Evolutionary conservation across 1,284 basidiomycete genomes (phyloP).

Genomic region (Schizophyllum commune): DNA sequence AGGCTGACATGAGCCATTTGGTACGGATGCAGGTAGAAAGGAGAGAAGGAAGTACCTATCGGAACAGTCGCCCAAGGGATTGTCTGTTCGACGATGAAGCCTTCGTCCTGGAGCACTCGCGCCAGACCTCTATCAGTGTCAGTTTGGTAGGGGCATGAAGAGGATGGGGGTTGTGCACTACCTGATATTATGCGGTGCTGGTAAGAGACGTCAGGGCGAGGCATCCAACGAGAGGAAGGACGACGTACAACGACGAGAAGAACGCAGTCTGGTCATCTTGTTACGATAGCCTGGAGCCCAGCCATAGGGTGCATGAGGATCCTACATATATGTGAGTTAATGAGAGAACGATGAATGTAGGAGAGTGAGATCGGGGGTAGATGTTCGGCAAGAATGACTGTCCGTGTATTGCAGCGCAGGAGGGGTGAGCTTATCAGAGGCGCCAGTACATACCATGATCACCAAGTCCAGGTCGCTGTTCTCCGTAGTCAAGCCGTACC

Average conservation of each 20-base stretch:
- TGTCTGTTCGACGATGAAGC: slow-evolving; percentile 27
- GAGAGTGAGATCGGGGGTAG: neutral
- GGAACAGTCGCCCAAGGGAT: slow-evolving; percentile 39
- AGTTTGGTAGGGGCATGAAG: neutral
- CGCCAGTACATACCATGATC: slow-evolving; percentile 30
- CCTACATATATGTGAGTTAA: neutral
- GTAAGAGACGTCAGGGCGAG: neutral
- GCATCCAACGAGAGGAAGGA: no score
- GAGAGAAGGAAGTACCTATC: slow-evolving; percentile 34
- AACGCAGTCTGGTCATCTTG: no score
- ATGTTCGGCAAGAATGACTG: neutral
- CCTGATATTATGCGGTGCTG: slow-evolving; percentile 32
- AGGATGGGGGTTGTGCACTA: slow-evolving; percentile 9
- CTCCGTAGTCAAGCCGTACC: slow-evolving; percentile 32
- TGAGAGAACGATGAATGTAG: neutral
- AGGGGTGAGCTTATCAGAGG: neutral
- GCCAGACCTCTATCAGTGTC: slow-evolving; percentile 23
- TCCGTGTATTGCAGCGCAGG: neutral
- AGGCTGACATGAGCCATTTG: slow-evolving; percentile 2
- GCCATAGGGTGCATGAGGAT: neutral
- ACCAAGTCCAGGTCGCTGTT: slow-evolving; percentile 43
- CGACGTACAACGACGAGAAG: neutral
- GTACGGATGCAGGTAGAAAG: no score
- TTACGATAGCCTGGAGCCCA: neutral
- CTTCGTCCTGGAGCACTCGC: slow-evolving; percentile 19